Base-by-base conservation (phyloP, 202 grass and related monocot genomes). In the Zizania palustris region DNA sequence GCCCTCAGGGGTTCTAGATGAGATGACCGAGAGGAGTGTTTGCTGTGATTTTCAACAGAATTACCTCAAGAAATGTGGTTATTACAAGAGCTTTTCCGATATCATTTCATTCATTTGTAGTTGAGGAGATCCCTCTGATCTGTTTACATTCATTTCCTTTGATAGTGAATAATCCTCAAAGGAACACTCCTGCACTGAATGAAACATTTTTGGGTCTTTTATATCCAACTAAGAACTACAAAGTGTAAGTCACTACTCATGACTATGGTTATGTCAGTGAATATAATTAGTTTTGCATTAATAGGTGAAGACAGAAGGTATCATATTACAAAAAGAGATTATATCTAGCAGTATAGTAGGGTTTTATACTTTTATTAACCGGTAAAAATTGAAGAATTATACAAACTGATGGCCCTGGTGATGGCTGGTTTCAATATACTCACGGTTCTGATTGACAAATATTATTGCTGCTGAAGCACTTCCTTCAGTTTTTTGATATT, bases 161-260 rank as follows among this genome's bases (percentile, higher is more conserved):
- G 60, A 19, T 86, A 96, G 96, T 99, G 43, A 92, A 89, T 82
- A 99, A 99, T 71, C 92, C 96, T 69, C 96, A 89, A 83, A 96
- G 84, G 87, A 93, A 79, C 11, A 92, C 87, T 3, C 84, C 90
- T 33, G 93, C 89, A 54, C 74, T 99, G 66, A 99, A 99, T 13
- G 96, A 99, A 78, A 85, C 92, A 42, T 99, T 93, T 84, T 82
- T 99, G 80, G 92, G 96, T 69, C 96, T 99, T 74, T 79, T 99
- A 34, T 99, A 96, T 81, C 90, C 90, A 1, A 91, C 96, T 40
- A 92, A 99, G 75, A 99, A 95, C 70, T 99, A 99, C 69, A 99
- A 93, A 96, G 96, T 93, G 96, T 99, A 84, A 93, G 92, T 82
- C 1, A 43, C 35, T 73, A 81, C 5, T 0, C 2, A 50, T 18